phyloP scores from a whole-genome alignment of 1,284 basidiomycete species.

The Ceratobasidium sp. region DNA sequence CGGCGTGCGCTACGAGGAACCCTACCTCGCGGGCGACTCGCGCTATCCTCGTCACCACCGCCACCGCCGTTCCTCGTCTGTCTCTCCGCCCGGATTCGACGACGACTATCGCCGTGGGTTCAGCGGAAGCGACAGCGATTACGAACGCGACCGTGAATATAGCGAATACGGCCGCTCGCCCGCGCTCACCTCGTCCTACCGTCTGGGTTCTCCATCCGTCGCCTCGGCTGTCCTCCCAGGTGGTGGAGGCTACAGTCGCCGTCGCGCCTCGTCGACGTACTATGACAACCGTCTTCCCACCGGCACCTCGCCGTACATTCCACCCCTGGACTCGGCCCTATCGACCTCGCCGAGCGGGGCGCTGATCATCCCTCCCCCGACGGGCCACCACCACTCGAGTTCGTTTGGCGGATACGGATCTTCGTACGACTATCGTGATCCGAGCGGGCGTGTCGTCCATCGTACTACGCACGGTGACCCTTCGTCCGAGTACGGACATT shows the following conservation, averaged over 20 bases:
- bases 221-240: not conserved
- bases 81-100: conserved; percentile 8
- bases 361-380: not conserved
- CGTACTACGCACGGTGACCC: conserved; percentile 17
- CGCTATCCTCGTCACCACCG: conserved; percentile 14
- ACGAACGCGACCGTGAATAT: conserved; percentile 3
- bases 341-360: conserved; percentile 16
- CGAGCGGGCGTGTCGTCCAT: conserved; percentile 1
- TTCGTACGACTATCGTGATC: not conserved
- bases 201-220: not conserved
- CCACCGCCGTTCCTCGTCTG: conserved; percentile 8
- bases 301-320: not conserved
- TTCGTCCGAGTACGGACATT: conserved; percentile 9
- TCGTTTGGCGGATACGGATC: not conserved
- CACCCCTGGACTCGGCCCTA: conserved; percentile 4
- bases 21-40: conserved; percentile 9
- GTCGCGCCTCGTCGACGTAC: conserved; percentile 13
- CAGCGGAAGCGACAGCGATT: conserved; percentile 6
- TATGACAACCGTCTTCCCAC: conserved; percentile 3
- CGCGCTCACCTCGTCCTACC: not conserved
- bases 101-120: not conserved
- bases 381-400: not conserved
- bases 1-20: conserved; percentile 6
- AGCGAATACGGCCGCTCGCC: not conserved
- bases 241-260: conserved; percentile 4